A percentile compares a stretch with the other conserved stretches of the same genome.
phyloP scores from a whole-genome alignment of 345 rosid genomes.

The Psidium friedrichsthalianum region DNA sequence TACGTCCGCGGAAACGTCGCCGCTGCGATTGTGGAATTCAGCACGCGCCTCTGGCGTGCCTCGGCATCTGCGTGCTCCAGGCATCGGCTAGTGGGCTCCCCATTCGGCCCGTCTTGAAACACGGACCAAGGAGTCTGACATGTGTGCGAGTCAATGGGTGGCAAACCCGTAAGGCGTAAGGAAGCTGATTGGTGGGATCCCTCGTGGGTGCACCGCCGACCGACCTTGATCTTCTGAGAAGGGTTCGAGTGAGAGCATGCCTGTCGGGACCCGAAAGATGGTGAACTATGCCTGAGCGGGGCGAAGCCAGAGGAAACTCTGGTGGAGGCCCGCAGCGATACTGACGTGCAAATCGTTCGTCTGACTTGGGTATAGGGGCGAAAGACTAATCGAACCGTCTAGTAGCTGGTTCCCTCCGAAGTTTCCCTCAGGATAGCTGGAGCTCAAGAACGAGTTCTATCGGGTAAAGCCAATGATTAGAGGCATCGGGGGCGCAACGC shows the following conservation, averaged over 20 bases:
- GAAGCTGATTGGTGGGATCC: background rate
- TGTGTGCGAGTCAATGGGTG: constrained; percentile 34
- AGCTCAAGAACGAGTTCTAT: constrained; percentile 1
- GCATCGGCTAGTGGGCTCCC: constrained; percentile 15
- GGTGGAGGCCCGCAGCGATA: background rate
- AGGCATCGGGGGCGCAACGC: background rate
- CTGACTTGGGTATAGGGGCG: constrained; percentile 53
- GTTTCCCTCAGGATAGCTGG: background rate
- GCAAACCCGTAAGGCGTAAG: background rate
- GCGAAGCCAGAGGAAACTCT: too few relatives aligned
- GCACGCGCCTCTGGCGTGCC: background rate
- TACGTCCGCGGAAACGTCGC: too few relatives aligned
- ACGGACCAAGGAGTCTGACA: constrained; percentile 43
- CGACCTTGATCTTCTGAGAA: too few relatives aligned
- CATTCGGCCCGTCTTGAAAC: constrained; percentile 37
- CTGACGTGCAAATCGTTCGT: constrained; percentile 36
- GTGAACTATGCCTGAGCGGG: too few relatives aligned
- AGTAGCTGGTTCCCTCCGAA: constrained; percentile 33
- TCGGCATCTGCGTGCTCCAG: too few relatives aligned
- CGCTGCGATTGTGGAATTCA: background rate
- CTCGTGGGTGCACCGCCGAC: too few relatives aligned
- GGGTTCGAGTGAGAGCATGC: too few relatives aligned
- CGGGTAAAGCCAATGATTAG: background rate
- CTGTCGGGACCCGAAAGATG: too few relatives aligned
- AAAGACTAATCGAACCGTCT: constrained; percentile 55